These are phyloP conservation scores for Tylopilus rubrobrunneus DNA, from an alignment of 768 basidiomycete species.

Conservation along the genomic window DNA sequence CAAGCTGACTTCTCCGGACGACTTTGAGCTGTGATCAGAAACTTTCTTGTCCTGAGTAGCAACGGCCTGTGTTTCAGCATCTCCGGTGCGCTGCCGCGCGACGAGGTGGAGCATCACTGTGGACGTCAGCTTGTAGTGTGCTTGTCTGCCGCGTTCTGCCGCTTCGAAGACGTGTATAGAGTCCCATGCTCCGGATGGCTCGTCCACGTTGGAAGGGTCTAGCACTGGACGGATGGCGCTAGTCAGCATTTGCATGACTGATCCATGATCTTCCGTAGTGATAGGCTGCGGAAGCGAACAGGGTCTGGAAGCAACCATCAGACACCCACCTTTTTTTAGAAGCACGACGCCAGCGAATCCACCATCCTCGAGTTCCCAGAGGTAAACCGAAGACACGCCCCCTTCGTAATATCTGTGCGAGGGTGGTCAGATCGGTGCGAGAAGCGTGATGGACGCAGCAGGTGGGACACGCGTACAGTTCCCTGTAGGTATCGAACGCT, in stretches of 20 bases:
- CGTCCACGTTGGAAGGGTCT: constrained; percentile 48
- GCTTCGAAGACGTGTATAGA: constrained; percentile 98
- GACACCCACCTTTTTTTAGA: constrained; percentile 79
- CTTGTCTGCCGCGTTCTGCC: constrained; percentile 84
- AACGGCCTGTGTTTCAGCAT: constrained; percentile 13
- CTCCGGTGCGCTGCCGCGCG: constrained; percentile 40
- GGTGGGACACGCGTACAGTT: constrained; percentile 56
- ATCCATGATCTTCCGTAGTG: not conserved
- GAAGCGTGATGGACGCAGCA: not conserved
- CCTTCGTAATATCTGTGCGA: constrained; percentile 87
- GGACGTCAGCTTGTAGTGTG: constrained; percentile 95
- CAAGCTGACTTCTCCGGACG: constrained; percentile 73
- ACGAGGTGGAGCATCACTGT: constrained; percentile 94
- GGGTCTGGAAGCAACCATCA: too few relatives aligned
- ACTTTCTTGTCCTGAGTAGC: constrained; percentile 33
- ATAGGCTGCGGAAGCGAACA: not conserved
- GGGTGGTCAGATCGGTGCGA: not conserved
- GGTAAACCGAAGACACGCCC: constrained; percentile 94
- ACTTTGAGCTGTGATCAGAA: constrained; percentile 47
- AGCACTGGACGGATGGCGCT: constrained; percentile 44
- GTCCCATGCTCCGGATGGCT: constrained; percentile 91
- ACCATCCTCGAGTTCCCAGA: constrained; percentile 97
- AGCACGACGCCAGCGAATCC: constrained; percentile 96
- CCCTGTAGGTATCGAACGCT: constrained; percentile 95
- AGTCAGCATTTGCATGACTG: not conserved